phyloP scores from a whole-genome alignment of 2,329 filamentous ascomycete species.

The Myriosclerotinia duriaeana region DNA sequence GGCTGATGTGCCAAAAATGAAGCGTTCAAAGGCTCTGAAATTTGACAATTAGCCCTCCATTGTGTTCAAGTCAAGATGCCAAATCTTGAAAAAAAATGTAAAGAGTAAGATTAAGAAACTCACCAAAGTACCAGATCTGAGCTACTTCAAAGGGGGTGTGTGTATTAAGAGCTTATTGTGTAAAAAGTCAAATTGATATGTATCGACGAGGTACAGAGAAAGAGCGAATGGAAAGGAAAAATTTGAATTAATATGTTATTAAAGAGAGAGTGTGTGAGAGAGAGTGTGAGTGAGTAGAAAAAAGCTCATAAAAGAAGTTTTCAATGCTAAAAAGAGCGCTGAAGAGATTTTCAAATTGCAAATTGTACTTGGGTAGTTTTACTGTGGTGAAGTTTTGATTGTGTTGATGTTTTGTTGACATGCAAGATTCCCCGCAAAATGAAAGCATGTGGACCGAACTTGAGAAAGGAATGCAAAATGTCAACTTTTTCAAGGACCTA shows the following conservation, averaged over 20 bases:
- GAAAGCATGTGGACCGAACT: constrained; percentile 9
- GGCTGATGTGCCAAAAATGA: constrained; percentile 16
- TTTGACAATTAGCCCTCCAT: constrained; percentile 7
- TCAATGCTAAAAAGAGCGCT: neutral
- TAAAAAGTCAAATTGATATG: constrained; percentile 4
- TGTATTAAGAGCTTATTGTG: constrained; percentile 1
- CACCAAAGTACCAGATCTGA: neutral
- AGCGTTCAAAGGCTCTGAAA: neutral
- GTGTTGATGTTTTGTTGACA: constrained; percentile 25
- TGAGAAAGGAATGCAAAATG: constrained; percentile 19
- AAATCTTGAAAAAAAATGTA: neutral
- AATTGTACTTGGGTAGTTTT: neutral
- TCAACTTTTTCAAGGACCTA: neutral
- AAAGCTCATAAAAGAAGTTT: neutral
- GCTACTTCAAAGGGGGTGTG: neutral
- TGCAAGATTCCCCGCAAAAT: constrained; percentile 12
- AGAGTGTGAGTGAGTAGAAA: neutral
- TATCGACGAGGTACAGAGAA: constrained; percentile 12
- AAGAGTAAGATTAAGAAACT: neutral
- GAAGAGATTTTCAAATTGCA: neutral
- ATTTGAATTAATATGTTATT: neutral
- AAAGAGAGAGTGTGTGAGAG: neutral
- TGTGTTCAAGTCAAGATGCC: neutral
- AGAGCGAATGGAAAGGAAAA: constrained; percentile 12
- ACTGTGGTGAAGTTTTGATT: constrained; percentile 13